These are phyloP conservation scores for Cutaneotrichosporon mucoides DNA, from an alignment of 1,284 basidiomycete genomes.

Conservation along the genomic window DNA sequence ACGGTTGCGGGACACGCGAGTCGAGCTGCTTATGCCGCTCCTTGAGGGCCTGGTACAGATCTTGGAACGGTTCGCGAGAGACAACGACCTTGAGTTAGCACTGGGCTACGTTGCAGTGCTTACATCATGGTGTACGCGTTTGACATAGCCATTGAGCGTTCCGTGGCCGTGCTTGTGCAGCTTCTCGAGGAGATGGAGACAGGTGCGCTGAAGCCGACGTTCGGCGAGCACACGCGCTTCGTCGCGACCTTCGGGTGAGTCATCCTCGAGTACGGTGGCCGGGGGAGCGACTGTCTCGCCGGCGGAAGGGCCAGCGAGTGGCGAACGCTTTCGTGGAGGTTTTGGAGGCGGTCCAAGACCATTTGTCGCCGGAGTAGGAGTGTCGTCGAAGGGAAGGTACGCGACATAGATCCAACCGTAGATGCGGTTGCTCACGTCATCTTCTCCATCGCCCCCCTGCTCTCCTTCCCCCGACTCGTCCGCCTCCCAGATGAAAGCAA, in stretches of 20 bases:
- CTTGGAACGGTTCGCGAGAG: constrained; percentile 74
- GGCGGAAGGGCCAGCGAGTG: constrained; percentile 26
- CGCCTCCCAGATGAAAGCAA: constrained; percentile 38
- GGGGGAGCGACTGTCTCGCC: constrained; percentile 8
- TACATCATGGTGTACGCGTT: constrained; percentile 77
- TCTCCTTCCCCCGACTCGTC: constrained; percentile 1
- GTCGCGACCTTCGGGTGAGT: constrained; percentile 5
- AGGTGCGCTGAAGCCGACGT: constrained; percentile 68
- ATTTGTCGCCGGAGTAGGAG: constrained; percentile 6
- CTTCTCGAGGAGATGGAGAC: constrained; percentile 71
- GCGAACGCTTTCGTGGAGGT: constrained; percentile 27
- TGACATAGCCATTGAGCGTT: constrained; percentile 70
- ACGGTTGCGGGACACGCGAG: constrained; percentile 83
- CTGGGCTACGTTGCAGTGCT: constrained; percentile 13
- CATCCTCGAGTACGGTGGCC: constrained; percentile 16
- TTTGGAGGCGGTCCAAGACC: constrained; percentile 11
- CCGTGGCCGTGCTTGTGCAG: constrained; percentile 84
- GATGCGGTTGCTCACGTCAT: no score
- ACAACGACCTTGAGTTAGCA: constrained; percentile 55
- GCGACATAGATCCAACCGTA: constrained; percentile 24
- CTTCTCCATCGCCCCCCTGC: no score
- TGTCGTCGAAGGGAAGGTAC: constrained; percentile 30
- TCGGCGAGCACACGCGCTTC: constrained; percentile 19
- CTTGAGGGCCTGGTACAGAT: constrained; percentile 80
- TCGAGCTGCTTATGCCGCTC: constrained; percentile 72